These are phyloP conservation scores for Fusarium hainanense DNA, from an alignment of 2,329 filamentous ascomycete genomes.

Conservation along the genomic window DNA sequence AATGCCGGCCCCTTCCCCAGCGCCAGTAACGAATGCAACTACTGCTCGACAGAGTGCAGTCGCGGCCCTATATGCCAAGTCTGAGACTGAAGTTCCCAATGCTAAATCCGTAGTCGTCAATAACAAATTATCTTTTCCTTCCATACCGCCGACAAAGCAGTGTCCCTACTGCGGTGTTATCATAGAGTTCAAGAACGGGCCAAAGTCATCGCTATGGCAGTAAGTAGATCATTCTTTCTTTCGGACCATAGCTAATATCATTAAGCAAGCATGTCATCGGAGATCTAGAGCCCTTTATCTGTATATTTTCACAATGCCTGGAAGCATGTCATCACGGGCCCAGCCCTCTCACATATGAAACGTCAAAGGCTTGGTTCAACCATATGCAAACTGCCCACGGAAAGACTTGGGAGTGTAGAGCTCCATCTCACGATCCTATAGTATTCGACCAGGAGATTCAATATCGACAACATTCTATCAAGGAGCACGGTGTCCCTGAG, in stretches of 20 bases:
- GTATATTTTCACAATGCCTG: not conserved
- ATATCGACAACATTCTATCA: not conserved
- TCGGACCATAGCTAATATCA: not conserved
- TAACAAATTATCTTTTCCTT: not conserved
- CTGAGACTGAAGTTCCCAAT: not conserved
- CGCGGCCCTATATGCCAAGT: not conserved
- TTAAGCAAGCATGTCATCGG: not conserved
- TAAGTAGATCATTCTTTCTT: not conserved
- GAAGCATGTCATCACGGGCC: not conserved
- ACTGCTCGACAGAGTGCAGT: not conserved
- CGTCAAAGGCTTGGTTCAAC: not conserved
- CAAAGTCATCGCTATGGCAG: not conserved
- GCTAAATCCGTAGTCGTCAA: not conserved
- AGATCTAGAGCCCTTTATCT: conserved; percentile 1
- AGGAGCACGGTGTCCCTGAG: not conserved
- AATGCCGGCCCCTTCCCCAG: not conserved
- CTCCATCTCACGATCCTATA: not conserved
- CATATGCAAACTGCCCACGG: conserved; percentile 2
- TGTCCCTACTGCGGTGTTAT: conserved; percentile 3
- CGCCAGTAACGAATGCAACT: not conserved
- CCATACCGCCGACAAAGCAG: not conserved
- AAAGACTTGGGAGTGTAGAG: not conserved
- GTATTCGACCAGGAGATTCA: not conserved
- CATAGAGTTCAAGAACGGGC: not conserved
- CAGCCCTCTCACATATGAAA: not conserved